These are phyloP conservation scores for Sporodiniella umbellata DNA, from an alignment of 371 early-diverging fungal genomes.

Conservation along the genomic window DNA sequence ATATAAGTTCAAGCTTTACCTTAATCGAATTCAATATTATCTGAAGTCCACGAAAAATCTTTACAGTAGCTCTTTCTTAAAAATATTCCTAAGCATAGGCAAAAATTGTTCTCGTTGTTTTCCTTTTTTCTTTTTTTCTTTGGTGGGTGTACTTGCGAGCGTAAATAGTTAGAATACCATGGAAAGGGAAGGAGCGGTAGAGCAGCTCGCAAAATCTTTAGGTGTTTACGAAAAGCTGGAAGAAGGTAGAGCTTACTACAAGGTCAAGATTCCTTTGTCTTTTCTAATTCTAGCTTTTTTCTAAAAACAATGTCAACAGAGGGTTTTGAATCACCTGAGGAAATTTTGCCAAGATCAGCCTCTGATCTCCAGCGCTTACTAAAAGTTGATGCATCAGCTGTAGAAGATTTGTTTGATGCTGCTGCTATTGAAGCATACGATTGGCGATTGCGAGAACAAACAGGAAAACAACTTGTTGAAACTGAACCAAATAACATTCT, in stretches of 20 bases:
- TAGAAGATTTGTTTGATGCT: slow-evolving; percentile 3
- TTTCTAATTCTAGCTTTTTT: background rate
- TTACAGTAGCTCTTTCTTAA: too few relatives aligned
- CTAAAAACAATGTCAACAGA: slow-evolving; percentile 2
- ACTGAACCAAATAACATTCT: background rate
- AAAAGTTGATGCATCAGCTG: background rate
- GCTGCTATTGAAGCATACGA: slow-evolving; percentile 18
- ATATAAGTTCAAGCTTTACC: too few relatives aligned
- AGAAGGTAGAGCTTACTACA: slow-evolving; percentile 9
- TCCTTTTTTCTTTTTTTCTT: too few relatives aligned
- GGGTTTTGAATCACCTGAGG: slow-evolving; percentile 19
- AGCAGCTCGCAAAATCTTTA: background rate
- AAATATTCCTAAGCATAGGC: too few relatives aligned
- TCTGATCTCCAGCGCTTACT: slow-evolving; percentile 12
- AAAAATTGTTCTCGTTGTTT: too few relatives aligned
- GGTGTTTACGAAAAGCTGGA: slow-evolving; percentile 17
- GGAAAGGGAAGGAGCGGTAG: slow-evolving; percentile 15
- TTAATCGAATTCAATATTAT: too few relatives aligned
- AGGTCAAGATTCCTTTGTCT: background rate
- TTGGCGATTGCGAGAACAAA: slow-evolving; percentile 7
- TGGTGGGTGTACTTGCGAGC: too few relatives aligned
- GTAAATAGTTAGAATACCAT: too few relatives aligned
- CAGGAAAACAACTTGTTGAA: background rate
- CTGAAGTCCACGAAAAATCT: too few relatives aligned
- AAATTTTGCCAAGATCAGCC: slow-evolving; percentile 11